These are phyloP conservation scores for Juglanconis juglandina DNA, from an alignment of 2,329 filamentous ascomycete species.

Conservation along the genomic window DNA sequence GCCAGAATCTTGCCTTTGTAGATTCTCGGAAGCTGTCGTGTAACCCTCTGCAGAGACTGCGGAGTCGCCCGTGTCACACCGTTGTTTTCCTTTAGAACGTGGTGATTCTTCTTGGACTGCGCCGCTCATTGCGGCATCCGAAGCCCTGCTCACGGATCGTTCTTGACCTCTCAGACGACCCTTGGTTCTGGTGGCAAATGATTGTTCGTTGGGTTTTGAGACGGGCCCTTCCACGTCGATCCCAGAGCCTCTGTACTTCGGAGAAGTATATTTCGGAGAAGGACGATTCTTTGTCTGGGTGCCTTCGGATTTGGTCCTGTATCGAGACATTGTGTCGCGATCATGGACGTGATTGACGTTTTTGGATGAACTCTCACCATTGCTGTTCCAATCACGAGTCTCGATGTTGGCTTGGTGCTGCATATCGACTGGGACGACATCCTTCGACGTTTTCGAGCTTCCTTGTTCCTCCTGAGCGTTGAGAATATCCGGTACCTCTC, in stretches of 20 bases:
- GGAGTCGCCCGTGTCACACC: neutral
- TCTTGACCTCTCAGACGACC: neutral
- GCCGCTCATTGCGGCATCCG: slow-evolving; percentile 1
- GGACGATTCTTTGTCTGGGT: neutral
- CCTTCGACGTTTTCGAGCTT: neutral
- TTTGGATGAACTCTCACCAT: neutral
- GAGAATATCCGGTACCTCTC: neutral
- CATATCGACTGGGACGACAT: neutral
- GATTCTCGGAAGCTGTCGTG: neutral
- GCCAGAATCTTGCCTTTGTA: neutral
- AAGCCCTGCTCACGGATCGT: neutral
- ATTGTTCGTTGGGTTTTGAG: neutral
- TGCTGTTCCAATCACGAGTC: neutral
- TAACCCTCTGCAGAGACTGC: neutral
- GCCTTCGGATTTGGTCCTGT: neutral
- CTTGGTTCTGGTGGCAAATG: neutral
- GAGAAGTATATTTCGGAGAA: neutral
- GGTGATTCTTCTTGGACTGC: neutral
- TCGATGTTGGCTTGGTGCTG: neutral
- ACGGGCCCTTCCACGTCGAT: neutral
- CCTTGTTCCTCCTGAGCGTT: neutral
- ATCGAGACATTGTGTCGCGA: neutral
- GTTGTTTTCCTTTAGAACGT: neutral
- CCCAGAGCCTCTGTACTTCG: neutral
- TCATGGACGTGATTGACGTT: neutral